Evolutionary conservation across 208 protist species (phyloP).

Genomic region (Strigomonas galati): DNA sequence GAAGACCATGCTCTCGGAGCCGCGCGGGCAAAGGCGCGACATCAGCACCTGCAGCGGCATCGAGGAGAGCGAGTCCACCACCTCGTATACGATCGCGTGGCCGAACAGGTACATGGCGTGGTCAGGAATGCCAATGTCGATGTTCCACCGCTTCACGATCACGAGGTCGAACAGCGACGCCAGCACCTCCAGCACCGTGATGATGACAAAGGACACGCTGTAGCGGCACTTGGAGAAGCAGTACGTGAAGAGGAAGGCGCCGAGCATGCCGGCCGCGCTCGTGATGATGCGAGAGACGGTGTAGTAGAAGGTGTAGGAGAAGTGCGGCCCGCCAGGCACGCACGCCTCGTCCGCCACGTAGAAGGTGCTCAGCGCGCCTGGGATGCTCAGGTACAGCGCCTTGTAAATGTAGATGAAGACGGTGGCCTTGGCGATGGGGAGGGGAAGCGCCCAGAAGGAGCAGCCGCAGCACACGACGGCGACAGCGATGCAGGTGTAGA

Average conservation of each 20-base stretch:
- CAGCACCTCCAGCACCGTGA: conserved; percentile 20
- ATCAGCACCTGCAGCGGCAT: conserved; percentile 57
- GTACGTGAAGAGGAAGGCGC: conserved; percentile 25
- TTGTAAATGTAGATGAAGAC: conserved; percentile 33
- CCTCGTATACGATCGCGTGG: conserved; percentile 37
- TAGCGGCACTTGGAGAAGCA: conserved; percentile 30
- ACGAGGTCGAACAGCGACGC: conserved; percentile 36
- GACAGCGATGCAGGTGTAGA: conserved; percentile 18
- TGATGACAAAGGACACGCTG: conserved; percentile 26
- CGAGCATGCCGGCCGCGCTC: conserved; percentile 20
- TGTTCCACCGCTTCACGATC: conserved; percentile 35
- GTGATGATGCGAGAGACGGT: conserved; percentile 26
- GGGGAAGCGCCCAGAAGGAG: conserved; percentile 33
- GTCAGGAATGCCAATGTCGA: conserved; percentile 28
- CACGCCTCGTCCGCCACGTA: conserved; percentile 28
- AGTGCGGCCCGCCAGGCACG: conserved; percentile 31
- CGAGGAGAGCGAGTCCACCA: conserved; percentile 32
- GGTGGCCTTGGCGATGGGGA: conserved; percentile 33
- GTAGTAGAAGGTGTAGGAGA: conserved; percentile 44
- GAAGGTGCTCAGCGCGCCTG: conserved; percentile 38
- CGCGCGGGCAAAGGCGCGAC: conserved; percentile 57
- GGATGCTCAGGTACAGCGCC: conserved; percentile 42
- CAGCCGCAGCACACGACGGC: conserved; percentile 18
- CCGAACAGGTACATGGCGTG: conserved; percentile 43
- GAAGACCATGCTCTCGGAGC: conserved; percentile 67